These are phyloP conservation scores for Cystoisospora suis DNA, from an alignment of 169 alveolate genomes.

Conservation along the genomic window DNA sequence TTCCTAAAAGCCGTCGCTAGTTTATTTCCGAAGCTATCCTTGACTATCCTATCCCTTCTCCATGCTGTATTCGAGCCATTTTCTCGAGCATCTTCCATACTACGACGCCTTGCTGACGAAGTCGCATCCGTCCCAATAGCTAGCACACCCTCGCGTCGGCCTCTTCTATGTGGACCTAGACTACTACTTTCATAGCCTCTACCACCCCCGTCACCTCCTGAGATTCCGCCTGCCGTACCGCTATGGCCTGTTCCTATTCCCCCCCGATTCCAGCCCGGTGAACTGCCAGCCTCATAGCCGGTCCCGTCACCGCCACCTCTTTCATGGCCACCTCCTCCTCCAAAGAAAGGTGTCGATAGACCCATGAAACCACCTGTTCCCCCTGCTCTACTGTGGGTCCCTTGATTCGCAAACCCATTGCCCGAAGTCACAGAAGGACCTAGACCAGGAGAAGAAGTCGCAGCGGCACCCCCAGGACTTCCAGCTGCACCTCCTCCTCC, in stretches of 20 bases:
- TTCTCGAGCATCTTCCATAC: no score
- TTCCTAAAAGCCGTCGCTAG: constrained; percentile 21
- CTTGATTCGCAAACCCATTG: no score
- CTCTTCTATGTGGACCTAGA: no score
- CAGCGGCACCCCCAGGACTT: not conserved
- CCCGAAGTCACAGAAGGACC: not conserved
- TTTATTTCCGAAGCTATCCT: constrained; percentile 15
- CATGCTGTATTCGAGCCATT: not conserved
- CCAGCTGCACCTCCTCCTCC: not conserved
- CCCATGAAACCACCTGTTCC: constrained; percentile 12
- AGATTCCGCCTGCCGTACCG: not conserved
- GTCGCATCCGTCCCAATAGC: not conserved
- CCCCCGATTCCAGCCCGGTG: no score
- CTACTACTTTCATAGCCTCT: no score
- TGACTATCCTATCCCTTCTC: not conserved
- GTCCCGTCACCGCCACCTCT: constrained; percentile 19
- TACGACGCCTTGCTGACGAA: no score
- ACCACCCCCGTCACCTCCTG: not conserved
- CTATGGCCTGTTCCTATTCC: not conserved
- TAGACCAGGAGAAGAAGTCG: not conserved
- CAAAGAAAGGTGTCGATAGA: not conserved
- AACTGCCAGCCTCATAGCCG: no score
- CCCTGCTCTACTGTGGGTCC: no score
- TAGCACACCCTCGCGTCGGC: not conserved
- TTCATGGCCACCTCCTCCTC: not conserved